phyloP scores from a whole-genome alignment of 2,329 filamentous ascomycete species.

The Aquanectria penicillioides region DNA sequence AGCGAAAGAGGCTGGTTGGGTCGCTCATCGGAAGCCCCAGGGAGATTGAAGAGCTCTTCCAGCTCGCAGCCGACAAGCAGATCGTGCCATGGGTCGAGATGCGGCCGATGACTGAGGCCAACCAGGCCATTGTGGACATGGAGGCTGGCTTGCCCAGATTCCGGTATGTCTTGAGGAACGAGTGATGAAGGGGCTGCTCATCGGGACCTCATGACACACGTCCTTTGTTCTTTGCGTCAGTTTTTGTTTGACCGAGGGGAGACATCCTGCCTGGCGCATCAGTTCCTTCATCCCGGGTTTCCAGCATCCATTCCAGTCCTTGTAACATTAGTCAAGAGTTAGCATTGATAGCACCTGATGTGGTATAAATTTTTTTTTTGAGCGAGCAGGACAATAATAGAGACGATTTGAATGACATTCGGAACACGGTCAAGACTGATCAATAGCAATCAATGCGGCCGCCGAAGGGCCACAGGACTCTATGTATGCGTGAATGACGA shows the following conservation, averaged over 20 bases:
- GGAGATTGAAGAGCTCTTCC: conserved; percentile 69
- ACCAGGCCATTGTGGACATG: conserved; percentile 64
- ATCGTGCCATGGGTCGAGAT: conserved; percentile 66
- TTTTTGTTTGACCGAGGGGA: not conserved
- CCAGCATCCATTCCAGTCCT: not conserved
- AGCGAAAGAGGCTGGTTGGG: conserved; percentile 42
- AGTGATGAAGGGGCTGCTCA: not conserved
- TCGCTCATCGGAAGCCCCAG: conserved; percentile 58
- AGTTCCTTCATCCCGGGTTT: not conserved
- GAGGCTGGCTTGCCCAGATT: conserved; percentile 61
- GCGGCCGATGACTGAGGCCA: conserved; percentile 63
- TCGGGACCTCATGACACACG: not conserved
- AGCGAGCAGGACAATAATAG: not conserved
- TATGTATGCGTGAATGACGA: not conserved
- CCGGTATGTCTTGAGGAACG: conserved; percentile 55
- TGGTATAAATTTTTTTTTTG: not conserved
- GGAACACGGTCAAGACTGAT: not conserved
- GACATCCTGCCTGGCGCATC: not conserved
- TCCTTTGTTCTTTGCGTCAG: not conserved
- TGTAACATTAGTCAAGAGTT: not conserved
- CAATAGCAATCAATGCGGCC: not conserved
- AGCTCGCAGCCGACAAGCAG: conserved; percentile 64
- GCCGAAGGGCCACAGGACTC: no score
- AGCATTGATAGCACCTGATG: not conserved
- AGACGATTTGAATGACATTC: not conserved